Conservation (phyloP, 257 asterid genomes). For the Nicotiana paniculata region DNA sequence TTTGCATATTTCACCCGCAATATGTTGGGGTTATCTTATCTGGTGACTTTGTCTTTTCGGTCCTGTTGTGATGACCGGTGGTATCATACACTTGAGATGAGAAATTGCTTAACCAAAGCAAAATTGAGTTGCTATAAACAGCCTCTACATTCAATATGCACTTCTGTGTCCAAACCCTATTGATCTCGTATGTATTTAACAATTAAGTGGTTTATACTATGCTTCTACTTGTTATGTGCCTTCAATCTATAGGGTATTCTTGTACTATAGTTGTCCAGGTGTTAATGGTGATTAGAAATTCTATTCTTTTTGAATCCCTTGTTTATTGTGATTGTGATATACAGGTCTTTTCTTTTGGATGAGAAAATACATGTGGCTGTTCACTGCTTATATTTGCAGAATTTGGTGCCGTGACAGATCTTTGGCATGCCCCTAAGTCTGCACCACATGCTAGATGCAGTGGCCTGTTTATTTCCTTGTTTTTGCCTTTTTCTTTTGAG, state of each 20-base stretch:
- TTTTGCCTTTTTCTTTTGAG: background rate
- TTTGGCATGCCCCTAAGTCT: background rate
- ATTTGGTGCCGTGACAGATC: background rate
- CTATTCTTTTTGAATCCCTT: background rate
- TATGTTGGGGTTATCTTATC: background rate
- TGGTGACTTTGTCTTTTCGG: background rate
- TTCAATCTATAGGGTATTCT: background rate
- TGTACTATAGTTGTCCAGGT: background rate
- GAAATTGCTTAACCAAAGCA: background rate
- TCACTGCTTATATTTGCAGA: background rate
- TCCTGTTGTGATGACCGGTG: background rate
- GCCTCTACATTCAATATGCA: background rate
- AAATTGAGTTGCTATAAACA: background rate
- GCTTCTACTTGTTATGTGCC: background rate
- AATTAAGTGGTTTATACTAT: background rate
- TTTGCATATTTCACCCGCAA: conserved; percentile 3
- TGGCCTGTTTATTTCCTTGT: background rate
- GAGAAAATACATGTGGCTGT: background rate
- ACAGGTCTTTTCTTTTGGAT: background rate
- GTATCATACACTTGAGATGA: background rate
- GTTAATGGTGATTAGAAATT: conserved; percentile 3
- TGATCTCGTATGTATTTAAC: background rate
- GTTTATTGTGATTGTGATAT: background rate
- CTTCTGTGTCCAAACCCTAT: background rate
- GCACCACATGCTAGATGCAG: background rate